Evolutionary conservation across 169 alveolate genomes (phyloP), one percentile per base, ranked within the genome.

Genomic region (Condylostoma magnum): DNA sequence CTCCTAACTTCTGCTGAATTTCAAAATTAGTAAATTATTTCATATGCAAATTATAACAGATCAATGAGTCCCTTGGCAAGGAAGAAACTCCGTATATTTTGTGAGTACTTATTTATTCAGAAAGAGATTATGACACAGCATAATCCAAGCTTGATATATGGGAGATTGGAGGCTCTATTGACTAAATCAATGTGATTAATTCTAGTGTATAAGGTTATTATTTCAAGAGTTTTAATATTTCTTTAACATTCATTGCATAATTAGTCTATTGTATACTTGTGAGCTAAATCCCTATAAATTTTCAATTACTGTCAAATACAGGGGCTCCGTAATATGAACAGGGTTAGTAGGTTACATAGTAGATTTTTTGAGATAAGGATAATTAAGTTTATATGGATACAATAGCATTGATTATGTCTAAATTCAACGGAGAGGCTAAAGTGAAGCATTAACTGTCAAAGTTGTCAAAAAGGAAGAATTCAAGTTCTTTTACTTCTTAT

Each of bases 241-340:
- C 68, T 22, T 25, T 10, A 30, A 25, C 27, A 30, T 48, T 55
- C 8, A 15, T n/a, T 30, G 50, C 68, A 2, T 55, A 41, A 33
- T 55, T 55, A 55, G 10, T 31, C 33, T 15, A 10, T 25, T 12
- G 20, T 12, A 10, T 15, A 20, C 25, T 22, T 30, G 33, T 55
- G 0, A 55, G 68, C 25, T 55, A 48, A n/a, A 55, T 55, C 1
- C 68, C 68, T 1, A 55, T 15, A 20, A 55, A 31, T 10, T 55
- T 55, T 25, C 44, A 55, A 25, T 55, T 22, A 8, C 25, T 18
- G 33, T 12, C n/a, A 33, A 28, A 55, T 28, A 55, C 2, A 55
- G 68, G 68, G 33, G 50, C 33, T 25, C 68, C 68, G 1, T 18
- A 18, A 25, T 15, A 48, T 30, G 50, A 41, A 55, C 68, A 55